Percentiles rank a stretch among this genome's conserved stretches.
Conservation (phyloP, 768 basidiomycete species). For the Zangia roseola region DNA sequence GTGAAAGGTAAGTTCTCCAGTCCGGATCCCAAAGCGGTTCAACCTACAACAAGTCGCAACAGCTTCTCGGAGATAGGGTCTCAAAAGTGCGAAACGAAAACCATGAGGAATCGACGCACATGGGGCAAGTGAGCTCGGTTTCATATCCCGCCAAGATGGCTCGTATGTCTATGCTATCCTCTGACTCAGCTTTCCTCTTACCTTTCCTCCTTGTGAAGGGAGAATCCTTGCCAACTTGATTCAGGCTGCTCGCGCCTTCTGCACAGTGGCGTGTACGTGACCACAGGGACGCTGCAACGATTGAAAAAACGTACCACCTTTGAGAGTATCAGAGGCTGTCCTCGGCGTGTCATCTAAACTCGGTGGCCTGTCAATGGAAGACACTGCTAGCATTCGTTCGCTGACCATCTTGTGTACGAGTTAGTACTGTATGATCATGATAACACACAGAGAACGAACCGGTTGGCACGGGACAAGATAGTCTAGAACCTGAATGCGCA, state of each 20-base stretch:
- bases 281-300: background rate
- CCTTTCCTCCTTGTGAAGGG: constrained; percentile 39
- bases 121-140: constrained; percentile 67
- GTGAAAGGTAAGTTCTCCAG: background rate
- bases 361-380: background rate
- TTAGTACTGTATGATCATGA: background rate
- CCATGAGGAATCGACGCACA: constrained; percentile 46
- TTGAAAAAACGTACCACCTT: constrained; percentile 19
- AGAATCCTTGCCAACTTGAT: constrained; percentile 4
- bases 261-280: background rate
- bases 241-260: background rate
- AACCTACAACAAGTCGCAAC: constrained; percentile 68
- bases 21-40: background rate
- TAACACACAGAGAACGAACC: constrained; percentile 7
- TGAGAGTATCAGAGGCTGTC: background rate
- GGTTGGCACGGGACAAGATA: background rate
- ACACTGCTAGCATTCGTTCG: constrained; percentile 8
- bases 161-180: constrained; percentile 23
- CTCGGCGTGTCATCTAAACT: background rate
- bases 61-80: constrained; percentile 44
- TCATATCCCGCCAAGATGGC: constrained; percentile 49
- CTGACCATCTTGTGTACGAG: constrained; percentile 2
- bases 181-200: constrained; percentile 39
- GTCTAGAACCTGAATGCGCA: background rate
- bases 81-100: background rate